Base-by-base conservation (phyloP, 768 basidiomycete genomes). In the Collybia mongolica region DNA sequence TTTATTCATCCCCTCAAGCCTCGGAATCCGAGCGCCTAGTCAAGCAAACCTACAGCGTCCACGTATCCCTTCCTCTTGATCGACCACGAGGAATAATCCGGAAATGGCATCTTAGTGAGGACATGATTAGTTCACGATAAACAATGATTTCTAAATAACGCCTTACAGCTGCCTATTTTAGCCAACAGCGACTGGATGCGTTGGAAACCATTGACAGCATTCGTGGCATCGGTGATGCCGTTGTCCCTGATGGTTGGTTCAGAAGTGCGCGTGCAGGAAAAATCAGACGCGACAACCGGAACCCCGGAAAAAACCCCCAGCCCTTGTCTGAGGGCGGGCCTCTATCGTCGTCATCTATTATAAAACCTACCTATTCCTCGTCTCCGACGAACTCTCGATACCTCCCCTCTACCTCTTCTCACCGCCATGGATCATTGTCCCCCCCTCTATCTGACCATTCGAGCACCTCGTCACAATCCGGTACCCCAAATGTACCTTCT, bases 1-100 rank as follows among this genome's bases (percentile, higher is more conserved):
- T 55, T 20, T 71, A 64, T 43, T 61, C 69, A 37, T 59, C 67
- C 20, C 53, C 60, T 35, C 67, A 72, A 22, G 55, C 72, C 17
- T 65, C 71, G 22, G 83, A 84, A 52, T 70, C 79, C 48, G 82
- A 86, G 47, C 77, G 83, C 45, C 72, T 92, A 17, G 81, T 91
- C 57, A 92, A 92, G 64, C 89, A 92, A 62, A 92, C 90, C 0
- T 92, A 90, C 60, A 90, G 87, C 39, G 88, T 90, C 36, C 83
- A 81, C 58, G 86, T 90, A 44, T 80, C 82, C 22, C 77, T 85
- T 18, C 76, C 83, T 6, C 62, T 65, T 29, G 80, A 83, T 46
- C 80, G 83, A 20, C 58, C 70, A 35, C 70, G 69, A 54, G 77
- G 74, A 36, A 67, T 76, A 46, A 69, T 82, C 46, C 79, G 86